Conservation (phyloP, 805 yeast species). For the Candida jianshihensis region DNA sequence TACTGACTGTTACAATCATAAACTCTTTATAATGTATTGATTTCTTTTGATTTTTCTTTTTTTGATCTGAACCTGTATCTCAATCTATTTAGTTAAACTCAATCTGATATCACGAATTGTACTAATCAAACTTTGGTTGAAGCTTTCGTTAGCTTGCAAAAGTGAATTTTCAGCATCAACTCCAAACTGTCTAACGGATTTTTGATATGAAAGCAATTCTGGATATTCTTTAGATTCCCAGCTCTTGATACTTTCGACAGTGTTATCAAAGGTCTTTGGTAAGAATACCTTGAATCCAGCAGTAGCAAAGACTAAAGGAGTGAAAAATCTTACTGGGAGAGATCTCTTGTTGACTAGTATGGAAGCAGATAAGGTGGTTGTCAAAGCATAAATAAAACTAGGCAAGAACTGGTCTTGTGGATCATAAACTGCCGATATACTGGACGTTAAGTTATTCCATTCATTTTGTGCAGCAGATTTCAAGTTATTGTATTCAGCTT, state of each 20-base stretch:
- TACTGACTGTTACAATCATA: neutral
- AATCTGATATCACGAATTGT: constrained; percentile 17
- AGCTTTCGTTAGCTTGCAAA: constrained; percentile 1
- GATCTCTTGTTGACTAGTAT: constrained; percentile 41
- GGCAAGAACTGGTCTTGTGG: constrained; percentile 36
- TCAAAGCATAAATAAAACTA: constrained; percentile 43
- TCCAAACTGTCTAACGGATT: constrained; percentile 13
- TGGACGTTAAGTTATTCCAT: constrained; percentile 11
- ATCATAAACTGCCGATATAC: constrained; percentile 19
- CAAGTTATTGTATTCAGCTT: constrained; percentile 21
- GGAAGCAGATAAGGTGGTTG: constrained; percentile 51
- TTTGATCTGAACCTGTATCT: neutral
- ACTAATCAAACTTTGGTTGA: constrained; percentile 13
- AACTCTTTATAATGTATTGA: neutral
- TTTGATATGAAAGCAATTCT: constrained; percentile 25
- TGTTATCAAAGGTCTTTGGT: constrained; percentile 41
- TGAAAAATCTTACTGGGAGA: constrained; percentile 41
- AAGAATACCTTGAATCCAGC: constrained; percentile 37
- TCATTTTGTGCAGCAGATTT: constrained; percentile 20
- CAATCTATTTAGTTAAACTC: constrained; percentile 8
- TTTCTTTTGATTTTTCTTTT: neutral
- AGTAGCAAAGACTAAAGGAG: constrained; percentile 45
- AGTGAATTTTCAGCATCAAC: constrained; percentile 13
- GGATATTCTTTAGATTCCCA: constrained; percentile 33
- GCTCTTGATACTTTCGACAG: constrained; percentile 20